Base-by-base conservation (phyloP, 2,329 filamentous ascomycete species). In the Trichoderma endophyticum region DNA sequence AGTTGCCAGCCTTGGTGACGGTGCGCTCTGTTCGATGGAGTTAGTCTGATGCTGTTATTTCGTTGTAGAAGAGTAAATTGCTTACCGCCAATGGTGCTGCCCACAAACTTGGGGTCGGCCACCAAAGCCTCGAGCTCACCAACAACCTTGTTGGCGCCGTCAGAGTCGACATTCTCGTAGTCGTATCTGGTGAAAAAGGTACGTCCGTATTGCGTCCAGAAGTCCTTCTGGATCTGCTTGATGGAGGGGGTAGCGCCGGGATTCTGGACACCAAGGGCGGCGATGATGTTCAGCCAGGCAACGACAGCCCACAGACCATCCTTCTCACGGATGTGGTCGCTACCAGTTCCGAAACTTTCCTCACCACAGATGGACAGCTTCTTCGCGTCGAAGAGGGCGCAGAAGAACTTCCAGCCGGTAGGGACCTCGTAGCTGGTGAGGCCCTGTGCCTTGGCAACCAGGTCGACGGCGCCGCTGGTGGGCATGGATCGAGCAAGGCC, bases 161-260 rank as follows among this genome's bases (percentile, higher is more conserved):
- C 94, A 61, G 91, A 92, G 85, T 97, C 94, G 75, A 97, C 94
- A 77, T 97, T 90, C 85, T 99, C 96, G 84, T 97, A 99, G 84
- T 99, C 96, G 84, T 98, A 98, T 75, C 96, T 93, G 57, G 96
- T 99, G 89, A 99, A 99, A 88, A 98, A 99, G 36, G 95, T 98
- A 73, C 96, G 94, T 79, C 96, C 96, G 82, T 99, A 99, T 71
- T 90, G 93, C 79, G 89, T 89, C 96, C 96, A 99, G 89, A 99
- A 98, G 81, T 98, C 94, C 78, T 94, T 90, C 85, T 99, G 96
- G 81, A 99, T 98, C 83, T 95, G 92, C 80, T 93, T 93, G 84
- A 99, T 98, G 84, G 93, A 97, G 65, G 95, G 95, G 3, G 92
- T 94, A 76, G 93, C 91, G 72, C 86, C 90, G 24, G 93, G 90